phyloP scores from a whole-genome alignment of 495 filamentous ascomycete genomes.

The Xylaria curta region DNA sequence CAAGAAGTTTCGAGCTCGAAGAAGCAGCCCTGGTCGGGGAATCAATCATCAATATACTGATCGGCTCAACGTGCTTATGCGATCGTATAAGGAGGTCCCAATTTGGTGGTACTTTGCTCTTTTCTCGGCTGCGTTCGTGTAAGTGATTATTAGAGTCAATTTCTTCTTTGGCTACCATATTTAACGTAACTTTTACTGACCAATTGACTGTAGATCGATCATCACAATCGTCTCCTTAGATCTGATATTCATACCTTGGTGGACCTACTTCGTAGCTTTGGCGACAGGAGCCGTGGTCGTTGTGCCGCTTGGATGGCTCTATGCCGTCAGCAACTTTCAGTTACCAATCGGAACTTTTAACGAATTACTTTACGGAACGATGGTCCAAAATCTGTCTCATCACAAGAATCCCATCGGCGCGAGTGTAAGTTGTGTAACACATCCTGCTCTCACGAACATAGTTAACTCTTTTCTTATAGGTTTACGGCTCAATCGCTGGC shows the following conservation, averaged over 20 bases:
- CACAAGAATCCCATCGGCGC: conserved; percentile 61
- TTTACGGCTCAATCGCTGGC: conserved; percentile 58
- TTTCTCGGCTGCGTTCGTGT: conserved; percentile 53
- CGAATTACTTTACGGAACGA: conserved; percentile 62
- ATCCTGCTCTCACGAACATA: background rate
- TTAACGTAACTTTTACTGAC: background rate
- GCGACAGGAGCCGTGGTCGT: conserved; percentile 58
- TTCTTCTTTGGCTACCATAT: background rate
- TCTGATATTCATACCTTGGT: conserved; percentile 63
- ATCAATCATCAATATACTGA: conserved; percentile 62
- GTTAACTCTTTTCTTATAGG: conserved; percentile 25
- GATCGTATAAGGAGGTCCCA: conserved; percentile 61
- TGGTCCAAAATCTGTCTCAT: conserved; percentile 55
- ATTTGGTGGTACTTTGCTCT: conserved; percentile 60
- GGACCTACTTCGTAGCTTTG: conserved; percentile 61
- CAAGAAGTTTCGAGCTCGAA: conserved; percentile 45
- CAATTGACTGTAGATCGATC: conserved; percentile 37
- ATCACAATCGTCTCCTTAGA: conserved; percentile 53
- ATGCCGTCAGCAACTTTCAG: conserved; percentile 62
- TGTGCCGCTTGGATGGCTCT: conserved; percentile 61
- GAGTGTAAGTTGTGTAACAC: conserved; percentile 36
- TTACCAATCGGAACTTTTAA: conserved; percentile 61
- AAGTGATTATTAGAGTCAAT: background rate
- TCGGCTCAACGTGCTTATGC: conserved; percentile 60
- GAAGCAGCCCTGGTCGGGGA: conserved; percentile 38